Conservation (phyloP, 495 filamentous ascomycete species). For the Neurospora tetraspora region DNA sequence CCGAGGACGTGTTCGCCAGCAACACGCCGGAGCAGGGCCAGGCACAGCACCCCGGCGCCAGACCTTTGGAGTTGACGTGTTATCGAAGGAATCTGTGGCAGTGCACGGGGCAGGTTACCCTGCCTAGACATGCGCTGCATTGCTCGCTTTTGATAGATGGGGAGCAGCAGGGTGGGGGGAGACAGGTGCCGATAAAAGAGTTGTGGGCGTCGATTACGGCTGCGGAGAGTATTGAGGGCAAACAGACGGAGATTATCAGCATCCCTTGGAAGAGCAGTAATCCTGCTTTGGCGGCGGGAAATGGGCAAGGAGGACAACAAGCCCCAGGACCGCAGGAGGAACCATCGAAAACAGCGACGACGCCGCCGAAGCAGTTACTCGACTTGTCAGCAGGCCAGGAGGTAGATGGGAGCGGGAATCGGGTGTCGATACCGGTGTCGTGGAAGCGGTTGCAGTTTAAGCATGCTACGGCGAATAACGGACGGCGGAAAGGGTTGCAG, state of each 20-base stretch:
- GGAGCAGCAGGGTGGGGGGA: constrained; percentile 48
- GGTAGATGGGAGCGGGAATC: constrained; percentile 49
- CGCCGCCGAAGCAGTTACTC: constrained; percentile 51
- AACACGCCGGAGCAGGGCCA: constrained; percentile 8
- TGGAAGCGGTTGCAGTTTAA: constrained; percentile 93
- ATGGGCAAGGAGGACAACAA: background rate
- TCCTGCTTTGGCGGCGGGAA: constrained; percentile 23
- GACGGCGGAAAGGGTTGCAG: constrained; percentile 58
- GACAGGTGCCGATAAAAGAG: constrained; percentile 60
- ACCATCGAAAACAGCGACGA: constrained; percentile 37
- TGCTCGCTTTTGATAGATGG: constrained; percentile 33
- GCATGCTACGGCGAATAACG: constrained; percentile 81
- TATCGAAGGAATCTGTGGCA: constrained; percentile 88
- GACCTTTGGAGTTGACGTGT: constrained; percentile 75
- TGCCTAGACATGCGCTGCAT: constrained; percentile 58
- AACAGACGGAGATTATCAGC: constrained; percentile 79
- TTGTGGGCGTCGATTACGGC: constrained; percentile 75
- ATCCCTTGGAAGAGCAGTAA: constrained; percentile 87
- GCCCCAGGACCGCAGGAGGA: constrained; percentile 10
- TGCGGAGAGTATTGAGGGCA: constrained; percentile 83
- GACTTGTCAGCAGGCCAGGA: constrained; percentile 63
- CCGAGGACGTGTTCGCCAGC: constrained; percentile 54
- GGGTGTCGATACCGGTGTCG: constrained; percentile 66
- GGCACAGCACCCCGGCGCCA: background rate
- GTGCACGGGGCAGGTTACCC: constrained; percentile 70